Evolutionary conservation across 148 eudicot species (phyloP), one percentile per base, ranked within the genome.

Genomic region (Linanthus parryae): DNA sequence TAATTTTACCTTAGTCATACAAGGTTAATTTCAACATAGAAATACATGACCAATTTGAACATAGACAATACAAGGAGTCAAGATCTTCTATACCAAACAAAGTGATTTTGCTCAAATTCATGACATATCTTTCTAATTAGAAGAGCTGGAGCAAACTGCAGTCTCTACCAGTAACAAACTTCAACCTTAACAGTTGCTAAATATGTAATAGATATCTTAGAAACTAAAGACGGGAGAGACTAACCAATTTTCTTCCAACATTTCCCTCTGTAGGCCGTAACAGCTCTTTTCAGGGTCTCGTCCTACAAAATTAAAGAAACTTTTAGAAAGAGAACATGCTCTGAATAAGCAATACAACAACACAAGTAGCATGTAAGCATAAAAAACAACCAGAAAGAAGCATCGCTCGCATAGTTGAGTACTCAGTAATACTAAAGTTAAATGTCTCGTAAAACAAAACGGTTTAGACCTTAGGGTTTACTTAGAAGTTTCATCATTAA

Each of bases 211-310:
- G 12, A 40, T n/a, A n/a, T n/a, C n/a, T n/a, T n/a, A n/a, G 18
- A 19, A 33, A 52, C 44, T 15, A 46, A 14, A 50, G 31, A 52
- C 48, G 21, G 14, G 41, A 58, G 28, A 51, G 31, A 54, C 45
- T 21, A 44, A 84, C 94, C 94, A 73, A 88, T 88, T 78, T 83
- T 88, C 77, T 88, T 89, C 97, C 97, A 89, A 54, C 75, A 73
- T 66, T 89, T 89, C 57, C 95, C 97, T 55, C 62, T 75, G 59
- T 37, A 76, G 52, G 64, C 55, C 38, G 73, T 44, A 67, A 89
- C 97, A 54, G 97, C 97, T 59, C 64, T 69, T 74, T 72, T 67
- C 53, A 89, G 57, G 44, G 95, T 89, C 54, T 85, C 88, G 64
- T 85, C 97, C 97, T 89, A 67, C 39, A 48, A 30, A 61, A 68